These are phyloP conservation scores for Vitis hybrid DNA, from an alignment of 177 flowering plant genomes.

Conservation along the genomic window DNA sequence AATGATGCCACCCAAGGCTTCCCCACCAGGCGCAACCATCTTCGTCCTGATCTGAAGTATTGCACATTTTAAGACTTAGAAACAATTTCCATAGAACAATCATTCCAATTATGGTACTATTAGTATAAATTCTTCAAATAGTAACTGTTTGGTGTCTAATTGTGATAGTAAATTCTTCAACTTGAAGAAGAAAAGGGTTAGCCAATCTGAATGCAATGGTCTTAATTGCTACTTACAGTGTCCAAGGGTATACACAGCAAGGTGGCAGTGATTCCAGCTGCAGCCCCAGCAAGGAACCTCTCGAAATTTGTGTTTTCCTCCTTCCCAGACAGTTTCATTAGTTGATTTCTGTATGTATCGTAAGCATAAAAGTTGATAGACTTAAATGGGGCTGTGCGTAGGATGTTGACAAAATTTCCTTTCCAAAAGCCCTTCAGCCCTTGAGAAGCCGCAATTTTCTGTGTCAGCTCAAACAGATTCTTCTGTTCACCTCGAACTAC, in stretches of 20 bases:
- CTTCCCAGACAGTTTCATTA: slow-evolving; percentile 60
- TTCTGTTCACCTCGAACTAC: slow-evolving; percentile 86
- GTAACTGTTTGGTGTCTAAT: too few species aligned
- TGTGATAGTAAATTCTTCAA: too few species aligned
- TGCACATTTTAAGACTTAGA: background rate
- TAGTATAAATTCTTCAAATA: too few species aligned
- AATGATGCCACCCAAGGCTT: slow-evolving; percentile 83
- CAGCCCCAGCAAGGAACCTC: slow-evolving; percentile 92
- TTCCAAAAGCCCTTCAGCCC: slow-evolving; percentile 92
- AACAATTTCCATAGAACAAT: too few species aligned
- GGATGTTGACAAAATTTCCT: slow-evolving; percentile 85
- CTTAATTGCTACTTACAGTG: slow-evolving; percentile 49
- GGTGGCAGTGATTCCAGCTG: slow-evolving; percentile 86
- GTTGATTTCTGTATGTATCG: slow-evolving; percentile 85
- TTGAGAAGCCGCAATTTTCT: slow-evolving; percentile 69
- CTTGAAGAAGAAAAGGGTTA: too few species aligned
- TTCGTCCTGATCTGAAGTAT: slow-evolving; percentile 73
- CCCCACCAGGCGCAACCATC: slow-evolving; percentile 96
- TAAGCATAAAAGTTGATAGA: slow-evolving; percentile 84
- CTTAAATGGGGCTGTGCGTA: slow-evolving; percentile 94
- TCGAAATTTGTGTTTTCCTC: slow-evolving; percentile 79
- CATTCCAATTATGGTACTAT: slow-evolving; percentile 54
- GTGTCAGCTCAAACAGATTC: slow-evolving; percentile 62
- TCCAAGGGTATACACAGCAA: slow-evolving; percentile 85
- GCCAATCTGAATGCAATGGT: background rate